A percentile compares a stretch with the other conserved stretches of the same genome.
These are phyloP conservation scores for Haematococcus lacustris DNA, from an alignment of 139 green algal genomes.

Conservation along the genomic window DNA sequence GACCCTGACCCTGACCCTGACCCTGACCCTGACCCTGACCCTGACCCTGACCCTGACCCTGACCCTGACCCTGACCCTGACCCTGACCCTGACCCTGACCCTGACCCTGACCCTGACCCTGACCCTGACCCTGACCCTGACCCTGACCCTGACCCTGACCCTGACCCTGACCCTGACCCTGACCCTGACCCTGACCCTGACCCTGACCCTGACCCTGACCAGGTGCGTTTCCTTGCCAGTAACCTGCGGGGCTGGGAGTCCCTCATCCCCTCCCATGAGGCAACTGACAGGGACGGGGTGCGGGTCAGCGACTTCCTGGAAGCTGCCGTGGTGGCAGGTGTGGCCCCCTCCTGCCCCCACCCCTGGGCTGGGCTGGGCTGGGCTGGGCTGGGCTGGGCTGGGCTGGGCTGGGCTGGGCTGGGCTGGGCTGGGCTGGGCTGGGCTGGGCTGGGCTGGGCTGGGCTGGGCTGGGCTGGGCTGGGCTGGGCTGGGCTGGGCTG, in stretches of 20 bases:
- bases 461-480: no score
- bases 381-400: no score
- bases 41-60: background rate
- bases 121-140: background rate
- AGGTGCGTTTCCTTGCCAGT: constrained; percentile 29
- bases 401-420: no score
- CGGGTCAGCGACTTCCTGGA: constrained; percentile 13
- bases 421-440: no score
- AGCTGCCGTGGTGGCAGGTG: constrained; percentile 9
- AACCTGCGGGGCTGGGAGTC: constrained; percentile 19
- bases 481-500: no score
- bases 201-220: background rate
- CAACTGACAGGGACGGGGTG: background rate
- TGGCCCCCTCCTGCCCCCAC: no score
- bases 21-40: background rate
- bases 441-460: no score
- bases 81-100: background rate
- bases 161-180: background rate
- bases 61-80: background rate
- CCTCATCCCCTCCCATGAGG: background rate
- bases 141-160: background rate
- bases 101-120: background rate
- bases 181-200: background rate
- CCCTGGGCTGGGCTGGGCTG: no score
- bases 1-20: background rate